Conservation (phyloP, 192 early-diverging fungal genomes). For the Dispira simplex region DNA sequence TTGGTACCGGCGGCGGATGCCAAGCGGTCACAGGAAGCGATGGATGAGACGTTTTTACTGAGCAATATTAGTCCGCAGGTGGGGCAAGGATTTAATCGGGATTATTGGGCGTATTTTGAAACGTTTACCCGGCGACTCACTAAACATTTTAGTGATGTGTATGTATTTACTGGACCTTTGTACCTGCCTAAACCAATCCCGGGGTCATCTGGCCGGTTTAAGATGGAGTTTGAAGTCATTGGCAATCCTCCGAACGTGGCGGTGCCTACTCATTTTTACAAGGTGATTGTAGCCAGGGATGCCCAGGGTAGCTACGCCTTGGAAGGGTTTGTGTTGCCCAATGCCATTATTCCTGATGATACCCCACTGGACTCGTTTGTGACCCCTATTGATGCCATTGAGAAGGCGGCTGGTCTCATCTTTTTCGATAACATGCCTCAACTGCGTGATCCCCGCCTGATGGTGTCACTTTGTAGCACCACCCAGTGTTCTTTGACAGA, state of each 20-base stretch:
- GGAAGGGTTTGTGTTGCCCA: conserved; percentile 75
- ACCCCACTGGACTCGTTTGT: conserved; percentile 49
- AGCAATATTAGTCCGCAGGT: conserved; percentile 73
- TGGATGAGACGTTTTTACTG: conserved; percentile 79
- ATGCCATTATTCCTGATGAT: conserved; percentile 45
- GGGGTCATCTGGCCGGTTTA: conserved; percentile 41
- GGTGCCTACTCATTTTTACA: conserved; percentile 91
- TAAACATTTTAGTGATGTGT: conserved; percentile 61
- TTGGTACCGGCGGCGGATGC: conserved; percentile 86
- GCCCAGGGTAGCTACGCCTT: conserved; percentile 27
- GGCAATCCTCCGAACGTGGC: conserved; percentile 72
- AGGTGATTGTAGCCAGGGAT: conserved; percentile 61
- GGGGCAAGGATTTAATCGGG: conserved; percentile 77
- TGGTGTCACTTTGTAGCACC: conserved; percentile 22
- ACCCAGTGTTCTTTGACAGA: conserved; percentile 22
- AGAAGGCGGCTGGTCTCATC: conserved; percentile 45
- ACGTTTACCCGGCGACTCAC: conserved; percentile 58
- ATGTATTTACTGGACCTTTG: conserved; percentile 75
- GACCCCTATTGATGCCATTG: conserved; percentile 59
- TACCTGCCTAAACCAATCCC: conserved; percentile 61
- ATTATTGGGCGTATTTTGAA: conserved; percentile 86
- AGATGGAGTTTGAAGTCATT: conserved; percentile 78
- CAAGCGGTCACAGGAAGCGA: conserved; percentile 44
- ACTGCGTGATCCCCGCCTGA: conserved; percentile 16
- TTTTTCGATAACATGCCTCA: conserved; percentile 49